phyloP scores from a whole-genome alignment of 352 stramenopile genomes.

The Globisporangium carolinianum region DNA sequence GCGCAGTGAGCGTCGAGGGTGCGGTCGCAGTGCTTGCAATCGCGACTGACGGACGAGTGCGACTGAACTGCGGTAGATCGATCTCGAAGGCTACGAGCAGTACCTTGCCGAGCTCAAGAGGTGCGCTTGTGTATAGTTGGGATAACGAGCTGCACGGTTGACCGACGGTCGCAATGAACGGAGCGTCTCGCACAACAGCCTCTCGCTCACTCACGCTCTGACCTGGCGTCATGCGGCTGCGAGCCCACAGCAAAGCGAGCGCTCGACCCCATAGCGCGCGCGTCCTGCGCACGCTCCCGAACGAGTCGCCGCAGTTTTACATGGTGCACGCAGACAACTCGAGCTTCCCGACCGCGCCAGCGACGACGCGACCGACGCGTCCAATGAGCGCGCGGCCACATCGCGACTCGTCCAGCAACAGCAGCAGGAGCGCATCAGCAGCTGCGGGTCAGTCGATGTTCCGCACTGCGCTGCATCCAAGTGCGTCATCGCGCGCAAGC shows the following conservation, averaged over 20 bases:
- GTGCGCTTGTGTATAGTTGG: constrained; percentile 8
- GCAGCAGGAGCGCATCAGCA: constrained; percentile 3
- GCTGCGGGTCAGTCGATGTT: background rate
- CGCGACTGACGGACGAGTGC: background rate
- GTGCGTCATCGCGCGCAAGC: background rate
- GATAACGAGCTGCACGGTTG: too few relatives aligned
- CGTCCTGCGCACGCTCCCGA: constrained; percentile 25
- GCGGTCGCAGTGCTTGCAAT: too few relatives aligned
- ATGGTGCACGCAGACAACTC: constrained; percentile 42
- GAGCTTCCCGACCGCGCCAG: constrained; percentile 9
- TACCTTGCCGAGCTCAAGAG: constrained; percentile 46
- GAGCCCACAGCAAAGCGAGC: constrained; percentile 22
- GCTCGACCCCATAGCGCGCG: constrained; percentile 34
- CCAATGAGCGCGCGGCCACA: constrained; percentile 36
- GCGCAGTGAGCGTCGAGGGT: background rate
- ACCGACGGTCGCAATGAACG: background rate
- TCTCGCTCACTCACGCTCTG: background rate
- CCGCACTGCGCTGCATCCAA: background rate
- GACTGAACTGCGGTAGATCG: constrained; percentile 25
- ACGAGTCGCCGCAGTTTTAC: constrained; percentile 46
- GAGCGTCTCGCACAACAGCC: too few relatives aligned
- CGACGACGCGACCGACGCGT: constrained; percentile 13
- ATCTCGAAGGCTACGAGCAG: constrained; percentile 56
- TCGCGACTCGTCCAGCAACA: constrained; percentile 11
- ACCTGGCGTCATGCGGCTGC: background rate